Evolutionary conservation across 495 filamentous ascomycete genomes (phyloP), one percentile per base, ranked within the genome.

Genomic region (Astrothelium subdiscretum): DNA sequence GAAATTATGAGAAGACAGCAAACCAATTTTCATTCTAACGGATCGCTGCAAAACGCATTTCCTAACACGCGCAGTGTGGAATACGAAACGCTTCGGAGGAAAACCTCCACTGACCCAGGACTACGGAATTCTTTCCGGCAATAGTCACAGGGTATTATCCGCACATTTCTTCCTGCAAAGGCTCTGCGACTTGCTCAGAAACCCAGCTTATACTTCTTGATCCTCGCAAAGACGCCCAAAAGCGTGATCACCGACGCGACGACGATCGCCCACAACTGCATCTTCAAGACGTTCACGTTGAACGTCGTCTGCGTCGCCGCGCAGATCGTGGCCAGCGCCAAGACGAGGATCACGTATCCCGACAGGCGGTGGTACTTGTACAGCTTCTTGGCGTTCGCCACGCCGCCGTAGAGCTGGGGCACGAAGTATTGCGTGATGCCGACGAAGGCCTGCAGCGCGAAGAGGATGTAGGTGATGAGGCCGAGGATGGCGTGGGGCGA

Each of bases 311-410:
- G 79, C 48, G 83, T 89, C 8, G 92, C 90, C 61, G 86, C 87
- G 59, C 79, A 73, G 40, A 96, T 80, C 12, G 91, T 92, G 31
- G 81, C 83, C 67, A 94, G 75, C 67, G 87, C 80, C 71, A 92
- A 62, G 58, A 84, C 62, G 57, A 95, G 69, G 64, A 91, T 73
- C 38, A 83, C 65, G 73, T 97, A 97, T 20, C 92, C 92, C n/a
- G 76, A 77, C 61, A 78, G 74, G 15, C 92, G 84, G 73, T 97
- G 92, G 67, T 91, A 96, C 71, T 95, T 96, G 76, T 91, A 97
- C 32, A 94, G 65, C 38, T 74, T 77, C 79, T 91, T 95, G 31
- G 90, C 92, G 0, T 83, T 87, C 27, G 88, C 85, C 61, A 85
- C 85, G 64, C 89, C 84, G 22, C 92, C 92, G 63, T 90, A 89